phyloP scores from a whole-genome alignment of 2,329 filamentous ascomycete species.

The Phialocephala sp. region DNA sequence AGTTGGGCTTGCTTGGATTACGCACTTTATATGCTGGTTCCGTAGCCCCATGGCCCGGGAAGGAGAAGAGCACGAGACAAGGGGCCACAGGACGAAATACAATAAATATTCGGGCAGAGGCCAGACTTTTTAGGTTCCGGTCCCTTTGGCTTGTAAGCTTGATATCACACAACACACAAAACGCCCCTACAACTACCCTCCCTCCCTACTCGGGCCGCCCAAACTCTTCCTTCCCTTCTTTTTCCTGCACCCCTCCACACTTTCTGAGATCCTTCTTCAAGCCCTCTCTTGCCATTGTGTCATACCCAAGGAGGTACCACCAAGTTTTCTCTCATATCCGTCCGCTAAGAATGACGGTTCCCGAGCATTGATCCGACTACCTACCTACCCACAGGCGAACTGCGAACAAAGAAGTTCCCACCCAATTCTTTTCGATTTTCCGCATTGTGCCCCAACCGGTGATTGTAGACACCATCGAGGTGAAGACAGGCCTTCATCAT shows the following conservation, averaged over 20 bases:
- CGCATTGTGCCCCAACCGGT: slow-evolving; percentile 30
- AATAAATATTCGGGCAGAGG: slow-evolving; percentile 26
- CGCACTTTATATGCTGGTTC: slow-evolving; percentile 3
- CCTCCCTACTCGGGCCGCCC: slow-evolving; percentile 4
- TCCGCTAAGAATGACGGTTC: slow-evolving; percentile 35
- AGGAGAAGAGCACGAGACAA: slow-evolving; percentile 24
- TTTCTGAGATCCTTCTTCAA: background rate
- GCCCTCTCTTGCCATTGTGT: slow-evolving; percentile 1
- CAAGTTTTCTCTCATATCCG: slow-evolving; percentile 12
- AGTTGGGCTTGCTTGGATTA: background rate
- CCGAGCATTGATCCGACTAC: slow-evolving; percentile 33
- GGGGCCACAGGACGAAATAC: slow-evolving; percentile 1
- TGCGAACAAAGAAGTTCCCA: slow-evolving; percentile 30
- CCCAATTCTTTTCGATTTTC: slow-evolving; percentile 14
- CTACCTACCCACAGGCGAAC: slow-evolving; percentile 31
- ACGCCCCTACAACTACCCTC: slow-evolving; percentile 6
- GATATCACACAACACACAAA: slow-evolving; percentile 15
- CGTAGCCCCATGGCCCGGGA: slow-evolving; percentile 3
- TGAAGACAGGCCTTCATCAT: slow-evolving; percentile 41
- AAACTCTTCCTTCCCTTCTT: slow-evolving; percentile 2
- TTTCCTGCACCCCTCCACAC: background rate
- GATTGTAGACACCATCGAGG: slow-evolving; percentile 33
- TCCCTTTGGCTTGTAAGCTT: slow-evolving; percentile 11
- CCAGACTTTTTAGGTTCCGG: slow-evolving; percentile 7
- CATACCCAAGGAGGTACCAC: background rate